Conservation (phyloP, 371 early-diverging fungal genomes). For the Smittium culicis region DNA sequence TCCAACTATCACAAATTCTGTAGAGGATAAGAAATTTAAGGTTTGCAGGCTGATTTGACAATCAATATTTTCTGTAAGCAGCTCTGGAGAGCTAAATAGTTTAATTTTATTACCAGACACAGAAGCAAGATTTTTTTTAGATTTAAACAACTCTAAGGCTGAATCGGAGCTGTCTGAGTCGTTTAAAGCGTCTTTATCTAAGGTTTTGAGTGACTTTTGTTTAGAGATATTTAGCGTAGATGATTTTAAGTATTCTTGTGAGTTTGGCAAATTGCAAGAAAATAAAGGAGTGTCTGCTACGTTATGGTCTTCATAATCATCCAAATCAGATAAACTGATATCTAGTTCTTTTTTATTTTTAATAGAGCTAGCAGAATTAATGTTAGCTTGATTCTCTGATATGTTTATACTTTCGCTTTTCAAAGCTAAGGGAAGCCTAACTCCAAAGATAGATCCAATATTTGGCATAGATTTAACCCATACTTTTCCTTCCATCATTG, state of each 20-base stretch:
- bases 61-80: not conserved
- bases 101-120: too few species aligned
- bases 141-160: not conserved
- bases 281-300: not conserved
- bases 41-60: not conserved
- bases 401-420: not conserved
- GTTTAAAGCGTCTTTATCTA: not conserved
- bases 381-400: not conserved
- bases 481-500: slow-evolving; percentile 11
- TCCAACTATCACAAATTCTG: not conserved
- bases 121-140: not conserved
- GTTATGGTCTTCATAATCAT: not conserved
- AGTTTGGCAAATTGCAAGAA: not conserved
- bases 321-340: not conserved
- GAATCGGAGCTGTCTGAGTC: not conserved
- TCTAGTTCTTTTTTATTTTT: not conserved
- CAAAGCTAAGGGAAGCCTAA: not conserved
- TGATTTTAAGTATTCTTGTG: not conserved
- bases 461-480: slow-evolving; percentile 11
- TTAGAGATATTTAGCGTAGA: too few species aligned
- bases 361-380: not conserved
- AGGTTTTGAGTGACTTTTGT: not conserved
- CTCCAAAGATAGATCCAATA: slow-evolving; percentile 10
- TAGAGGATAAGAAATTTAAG: not conserved
- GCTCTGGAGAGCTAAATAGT: not conserved